Evolutionary conservation across 1,284 basidiomycete genomes (phyloP).

Genomic region (Austroboletus olivaceoglutinosus): DNA sequence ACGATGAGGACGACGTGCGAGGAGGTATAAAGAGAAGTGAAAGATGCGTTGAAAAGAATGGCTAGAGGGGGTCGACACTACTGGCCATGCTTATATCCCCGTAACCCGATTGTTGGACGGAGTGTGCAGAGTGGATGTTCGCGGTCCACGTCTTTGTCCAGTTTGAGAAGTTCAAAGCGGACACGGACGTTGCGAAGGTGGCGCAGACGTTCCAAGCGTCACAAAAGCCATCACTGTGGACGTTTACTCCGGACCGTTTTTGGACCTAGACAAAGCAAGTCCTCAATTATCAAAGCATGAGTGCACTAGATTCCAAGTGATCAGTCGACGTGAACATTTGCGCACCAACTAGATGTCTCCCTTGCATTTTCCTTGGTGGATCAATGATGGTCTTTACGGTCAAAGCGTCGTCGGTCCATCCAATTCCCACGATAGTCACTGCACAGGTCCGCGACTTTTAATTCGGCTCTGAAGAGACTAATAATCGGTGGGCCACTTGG

Average conservation of each 20-base stretch:
- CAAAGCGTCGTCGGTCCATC: too few species aligned
- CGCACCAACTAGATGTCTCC: too few species aligned
- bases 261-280: constrained; percentile 14
- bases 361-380: too few species aligned
- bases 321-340: too few species aligned
- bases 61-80: not conserved
- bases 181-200: not conserved
- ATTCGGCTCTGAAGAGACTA: too few species aligned
- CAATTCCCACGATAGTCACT: too few species aligned
- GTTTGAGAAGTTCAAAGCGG: constrained; percentile 10
- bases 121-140: not conserved
- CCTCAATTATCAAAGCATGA: not conserved
- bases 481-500: too few species aligned
- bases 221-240: constrained; percentile 2
- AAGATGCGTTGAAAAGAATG: not conserved
- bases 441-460: too few species aligned
- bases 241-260: not conserved
- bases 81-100: constrained; percentile 8
- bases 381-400: too few species aligned
- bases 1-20: not conserved
- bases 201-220: constrained; percentile 3
- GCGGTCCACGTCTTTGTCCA: constrained; percentile 9
- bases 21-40: too few species aligned
- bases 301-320: not conserved
- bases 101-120: constrained; percentile 3